phyloP scores from a whole-genome alignment of 1,284 basidiomycete species.

The Moesziomyces aphidis region DNA sequence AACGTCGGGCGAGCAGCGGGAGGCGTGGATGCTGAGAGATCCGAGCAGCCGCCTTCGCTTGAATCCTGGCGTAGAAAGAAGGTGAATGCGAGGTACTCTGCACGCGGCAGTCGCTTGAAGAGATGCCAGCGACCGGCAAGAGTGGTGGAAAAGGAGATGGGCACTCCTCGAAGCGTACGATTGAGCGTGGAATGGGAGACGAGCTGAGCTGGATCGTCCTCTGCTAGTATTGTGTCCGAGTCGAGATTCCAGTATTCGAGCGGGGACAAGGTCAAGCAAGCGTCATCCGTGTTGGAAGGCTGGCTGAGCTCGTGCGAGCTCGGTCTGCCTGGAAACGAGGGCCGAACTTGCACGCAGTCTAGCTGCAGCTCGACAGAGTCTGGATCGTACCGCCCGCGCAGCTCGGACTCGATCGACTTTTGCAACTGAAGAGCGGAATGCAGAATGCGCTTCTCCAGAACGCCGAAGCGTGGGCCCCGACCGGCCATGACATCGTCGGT shows the following conservation, averaged over 20 bases:
- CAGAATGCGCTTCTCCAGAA: slow-evolving; percentile 57
- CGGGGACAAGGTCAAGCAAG: slow-evolving; percentile 60
- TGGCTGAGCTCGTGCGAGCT: neutral
- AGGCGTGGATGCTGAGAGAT: slow-evolving; percentile 2
- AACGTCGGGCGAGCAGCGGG: neutral
- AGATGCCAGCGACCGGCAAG: slow-evolving; percentile 63
- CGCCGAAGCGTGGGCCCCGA: slow-evolving; percentile 55
- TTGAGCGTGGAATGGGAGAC: slow-evolving; percentile 49
- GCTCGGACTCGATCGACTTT: slow-evolving; percentile 43
- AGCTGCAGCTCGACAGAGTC: neutral
- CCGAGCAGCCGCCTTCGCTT: slow-evolving; percentile 10
- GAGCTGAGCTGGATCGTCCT: slow-evolving; percentile 47
- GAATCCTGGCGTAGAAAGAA: slow-evolving; percentile 53
- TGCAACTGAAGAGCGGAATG: slow-evolving; percentile 59
- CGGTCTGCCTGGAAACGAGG: slow-evolving; percentile 37
- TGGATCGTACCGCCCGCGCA: slow-evolving; percentile 1
- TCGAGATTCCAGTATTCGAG: slow-evolving; percentile 59
- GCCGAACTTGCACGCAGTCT: slow-evolving; percentile 28
- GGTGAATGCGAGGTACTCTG: slow-evolving; percentile 63
- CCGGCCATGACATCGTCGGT: slow-evolving; percentile 62
- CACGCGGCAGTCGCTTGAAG: slow-evolving; percentile 60
- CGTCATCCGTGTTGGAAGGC: neutral
- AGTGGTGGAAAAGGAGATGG: slow-evolving; percentile 59
- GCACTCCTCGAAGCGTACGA: slow-evolving; percentile 36
- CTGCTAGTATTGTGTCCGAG: slow-evolving; percentile 28